These are phyloP conservation scores for Tuber borchii DNA, from an alignment of 495 filamentous ascomycete species.

Conservation along the genomic window DNA sequence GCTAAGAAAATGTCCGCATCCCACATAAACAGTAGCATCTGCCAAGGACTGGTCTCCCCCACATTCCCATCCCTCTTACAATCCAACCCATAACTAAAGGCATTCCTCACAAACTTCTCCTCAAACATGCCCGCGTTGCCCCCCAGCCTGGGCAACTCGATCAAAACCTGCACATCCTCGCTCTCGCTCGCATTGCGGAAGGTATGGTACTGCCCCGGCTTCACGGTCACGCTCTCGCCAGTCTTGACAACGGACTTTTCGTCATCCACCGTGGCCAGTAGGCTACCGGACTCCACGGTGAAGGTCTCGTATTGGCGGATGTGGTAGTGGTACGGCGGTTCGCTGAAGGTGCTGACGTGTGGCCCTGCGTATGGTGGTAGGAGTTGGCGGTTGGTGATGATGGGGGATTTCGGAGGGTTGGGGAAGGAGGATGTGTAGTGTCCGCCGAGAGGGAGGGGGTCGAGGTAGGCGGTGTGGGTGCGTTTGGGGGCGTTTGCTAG, in stretches of 20 bases:
- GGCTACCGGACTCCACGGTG: slow-evolving; percentile 11
- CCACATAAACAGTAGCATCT: slow-evolving; percentile 29
- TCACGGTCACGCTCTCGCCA: slow-evolving; percentile 9
- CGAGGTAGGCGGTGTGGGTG: slow-evolving; percentile 12
- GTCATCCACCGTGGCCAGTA: slow-evolving; percentile 5
- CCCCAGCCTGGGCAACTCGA: slow-evolving; percentile 9
- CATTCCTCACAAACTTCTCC: slow-evolving; percentile 31
- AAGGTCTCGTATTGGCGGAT: slow-evolving; percentile 13
- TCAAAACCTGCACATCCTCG: slow-evolving; percentile 15
- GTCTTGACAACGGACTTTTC: not conserved
- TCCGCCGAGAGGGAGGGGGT: slow-evolving; percentile 11
- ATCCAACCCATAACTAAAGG: slow-evolving; percentile 24
- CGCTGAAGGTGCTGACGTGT: not conserved
- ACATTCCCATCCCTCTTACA: slow-evolving; percentile 18
- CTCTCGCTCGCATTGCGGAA: slow-evolving; percentile 11
- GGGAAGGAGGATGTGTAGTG: slow-evolving; percentile 1
- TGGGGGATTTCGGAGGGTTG: slow-evolving; percentile 1
- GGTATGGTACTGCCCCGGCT: slow-evolving; percentile 19
- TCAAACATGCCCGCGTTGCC: slow-evolving; percentile 16
- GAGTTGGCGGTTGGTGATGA: slow-evolving; percentile 9
- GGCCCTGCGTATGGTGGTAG: slow-evolving; percentile 20
- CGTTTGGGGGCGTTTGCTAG: slow-evolving; percentile 16
- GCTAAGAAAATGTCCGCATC: slow-evolving; percentile 17
- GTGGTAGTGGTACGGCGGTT: slow-evolving; percentile 13
- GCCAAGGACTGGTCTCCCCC: slow-evolving; percentile 17